Evolutionary conservation across 495 filamentous ascomycete genomes (phyloP), one percentile per base, ranked within the genome.

Genomic region (Aspergillus wentii): DNA sequence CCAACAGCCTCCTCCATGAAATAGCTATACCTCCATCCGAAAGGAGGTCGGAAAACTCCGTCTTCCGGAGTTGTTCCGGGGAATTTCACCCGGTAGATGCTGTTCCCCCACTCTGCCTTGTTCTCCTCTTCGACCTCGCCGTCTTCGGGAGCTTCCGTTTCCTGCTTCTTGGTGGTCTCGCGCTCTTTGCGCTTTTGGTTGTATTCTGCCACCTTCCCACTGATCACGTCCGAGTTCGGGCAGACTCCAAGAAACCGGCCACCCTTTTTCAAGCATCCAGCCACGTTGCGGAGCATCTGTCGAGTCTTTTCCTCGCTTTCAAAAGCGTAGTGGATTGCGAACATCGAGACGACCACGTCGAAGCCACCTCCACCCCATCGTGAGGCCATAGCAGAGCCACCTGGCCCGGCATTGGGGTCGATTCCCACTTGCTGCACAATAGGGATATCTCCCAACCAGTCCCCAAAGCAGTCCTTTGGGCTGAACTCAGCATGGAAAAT

Each of bases 291-390:
- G 34, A 98, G 75, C 92, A 98, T 97, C 37, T 79, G 82, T 15
- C 90, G 77, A 8, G 90, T 82, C 57, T 95, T 94, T 5, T 73
- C 74, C 59, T 97, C 87, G 41, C 70, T 86, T 62, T 98, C 94
- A 49, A 96, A 98, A 0, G 94, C 90, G 55, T 98, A 98, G 65
- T 98, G 92, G 80, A 98, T 94, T 54, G 88, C 90, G 52, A 98
- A 98, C 92, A 98, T 98, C 75, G 94, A 95, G 39, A 83, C 85
- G 32, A 98, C 91, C 9, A 97, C 84, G 57, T 98, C 94, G 47
- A 96, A 98, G 6, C 90, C 89, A 26, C 86, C 83, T 1, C 79
- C 79, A 9, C 79, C 75, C 77, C 68, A 83, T 49, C 77, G 75
- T 48, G 71, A 71, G 51, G 40, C 71, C 65, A 57, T 78, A 4